Base-by-base conservation (phyloP, 2,329 filamentous ascomycete genomes). In the Myotisia sp. region DNA sequence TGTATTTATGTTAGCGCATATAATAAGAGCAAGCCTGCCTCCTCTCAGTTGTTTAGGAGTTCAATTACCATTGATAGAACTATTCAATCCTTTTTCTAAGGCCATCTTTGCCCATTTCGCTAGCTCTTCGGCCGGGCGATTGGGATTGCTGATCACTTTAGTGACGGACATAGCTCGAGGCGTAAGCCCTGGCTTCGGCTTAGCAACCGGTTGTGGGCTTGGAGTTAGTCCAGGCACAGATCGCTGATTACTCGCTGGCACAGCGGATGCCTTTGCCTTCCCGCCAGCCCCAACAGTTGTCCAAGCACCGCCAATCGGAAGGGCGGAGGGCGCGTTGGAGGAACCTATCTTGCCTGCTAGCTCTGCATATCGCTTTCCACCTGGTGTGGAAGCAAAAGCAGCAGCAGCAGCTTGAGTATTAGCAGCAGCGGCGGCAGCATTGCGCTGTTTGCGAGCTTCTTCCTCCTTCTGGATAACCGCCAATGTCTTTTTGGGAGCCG, bases 391-490 rank as follows among this genome's bases (percentile, higher is more conserved):
- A 7, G 60, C 53, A 23, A 61, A 58, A 39, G 63, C 59, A 4
- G 55, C 49, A 24, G 53, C 56, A 17, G 56, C 62, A 16, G 64
- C 57, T 46, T 73, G 71, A 2, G 67, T 59, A 5, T 42, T 54
- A 3, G 60, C 53, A 6, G 53, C 59, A 1, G 58, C 64, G 21
- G 64, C 63, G 5, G 64, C 65, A 22, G 64, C 65, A 27, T 74
- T 71, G 54, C 79, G 83, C 48, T 79, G 76, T 68, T 98, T 98
- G 44, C 82, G 77, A 12, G 71, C 70, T 53, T 95, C 90, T 52
- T 98, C 90, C 60, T 98, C 90, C 42, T 86, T 86, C 55, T 95
- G 90, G 39, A 98, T 95, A 46, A 95, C 87, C 16, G 85, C 83
- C 28, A 95, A 67, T 0, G 85, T 93, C 70, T 94, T 94, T 66